A percentile compares a stretch with the other conserved stretches of the same genome.
Conservation (phyloP, 306 rosid species). For the Malus sieversii region DNA sequence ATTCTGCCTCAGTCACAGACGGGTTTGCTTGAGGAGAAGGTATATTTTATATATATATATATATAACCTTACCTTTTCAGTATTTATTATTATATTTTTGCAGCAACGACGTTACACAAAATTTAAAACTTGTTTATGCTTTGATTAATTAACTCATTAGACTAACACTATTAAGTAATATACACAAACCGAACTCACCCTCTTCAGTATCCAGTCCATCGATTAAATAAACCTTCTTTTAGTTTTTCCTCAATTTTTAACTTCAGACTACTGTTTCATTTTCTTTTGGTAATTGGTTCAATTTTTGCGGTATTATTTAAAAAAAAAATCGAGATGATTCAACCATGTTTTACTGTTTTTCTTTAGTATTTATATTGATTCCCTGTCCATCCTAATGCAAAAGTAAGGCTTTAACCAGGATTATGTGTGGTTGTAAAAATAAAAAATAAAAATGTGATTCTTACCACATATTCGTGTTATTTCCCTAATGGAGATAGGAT, state of each 20-base stretch:
- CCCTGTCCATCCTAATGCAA: neutral
- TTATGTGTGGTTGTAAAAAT: neutral
- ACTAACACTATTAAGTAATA: too few species aligned
- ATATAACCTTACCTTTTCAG: neutral
- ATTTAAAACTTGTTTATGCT: too few species aligned
- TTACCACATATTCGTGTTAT: too few species aligned
- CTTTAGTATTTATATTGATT: neutral
- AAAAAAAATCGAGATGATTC: neutral
- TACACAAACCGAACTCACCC: neutral
- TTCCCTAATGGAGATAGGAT: too few species aligned
- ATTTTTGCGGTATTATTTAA: neutral
- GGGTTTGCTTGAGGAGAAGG: neutral
- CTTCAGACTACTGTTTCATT: neutral
- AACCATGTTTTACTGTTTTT: neutral
- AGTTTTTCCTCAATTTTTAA: too few species aligned
- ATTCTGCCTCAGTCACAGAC: neutral
- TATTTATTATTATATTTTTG: too few species aligned
- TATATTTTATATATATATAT: neutral
- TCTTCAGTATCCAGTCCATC: neutral
- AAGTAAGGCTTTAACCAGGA: neutral
- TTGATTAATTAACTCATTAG: too few species aligned
- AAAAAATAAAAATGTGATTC: too few species aligned
- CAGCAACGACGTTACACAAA: too few species aligned
- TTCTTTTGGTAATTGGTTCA: neutral
- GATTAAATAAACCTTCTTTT: too few species aligned